Conservation (phyloP, 192 early-diverging fungal genomes). For the Entophlyctis luteolus region DNA sequence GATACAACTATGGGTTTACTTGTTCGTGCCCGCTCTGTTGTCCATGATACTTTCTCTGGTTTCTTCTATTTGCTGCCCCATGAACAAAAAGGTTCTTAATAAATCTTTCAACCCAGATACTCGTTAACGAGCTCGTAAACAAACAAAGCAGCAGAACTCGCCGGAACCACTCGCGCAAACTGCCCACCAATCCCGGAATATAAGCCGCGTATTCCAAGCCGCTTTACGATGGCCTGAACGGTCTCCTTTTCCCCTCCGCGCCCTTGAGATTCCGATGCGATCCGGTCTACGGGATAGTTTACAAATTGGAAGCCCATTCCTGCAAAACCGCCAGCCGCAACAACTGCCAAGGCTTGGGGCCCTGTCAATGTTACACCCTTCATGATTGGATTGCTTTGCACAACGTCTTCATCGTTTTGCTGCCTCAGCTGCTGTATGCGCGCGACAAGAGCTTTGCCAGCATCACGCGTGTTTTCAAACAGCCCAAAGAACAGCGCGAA, state of each 20-base stretch:
- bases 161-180: constrained; percentile 48
- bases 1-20: constrained; percentile 18
- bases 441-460: constrained; percentile 35
- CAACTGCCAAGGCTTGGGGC: constrained; percentile 27
- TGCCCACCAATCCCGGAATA: constrained; percentile 46
- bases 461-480: constrained; percentile 39
- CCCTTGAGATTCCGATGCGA: constrained; percentile 12
- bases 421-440: constrained; percentile 19
- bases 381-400: not conserved
- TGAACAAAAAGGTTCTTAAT: not conserved
- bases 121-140: constrained; percentile 48
- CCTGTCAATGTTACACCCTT: constrained; percentile 21
- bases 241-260: not conserved
- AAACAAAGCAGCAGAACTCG: constrained; percentile 47
- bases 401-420: not conserved
- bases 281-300: constrained; percentile 44
- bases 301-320: constrained; percentile 46
- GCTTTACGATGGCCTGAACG: not conserved
- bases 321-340: constrained; percentile 41
- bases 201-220: constrained; percentile 27
- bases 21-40: not conserved
- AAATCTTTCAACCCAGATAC: constrained; percentile 29
- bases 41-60: not conserved
- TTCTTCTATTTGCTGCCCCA: not conserved
- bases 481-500: constrained; percentile 54